Evolutionary conservation across 1,284 basidiomycete species (phyloP), one percentile per base, ranked within the genome.

Genomic region (Coniferiporia weirii): DNA sequence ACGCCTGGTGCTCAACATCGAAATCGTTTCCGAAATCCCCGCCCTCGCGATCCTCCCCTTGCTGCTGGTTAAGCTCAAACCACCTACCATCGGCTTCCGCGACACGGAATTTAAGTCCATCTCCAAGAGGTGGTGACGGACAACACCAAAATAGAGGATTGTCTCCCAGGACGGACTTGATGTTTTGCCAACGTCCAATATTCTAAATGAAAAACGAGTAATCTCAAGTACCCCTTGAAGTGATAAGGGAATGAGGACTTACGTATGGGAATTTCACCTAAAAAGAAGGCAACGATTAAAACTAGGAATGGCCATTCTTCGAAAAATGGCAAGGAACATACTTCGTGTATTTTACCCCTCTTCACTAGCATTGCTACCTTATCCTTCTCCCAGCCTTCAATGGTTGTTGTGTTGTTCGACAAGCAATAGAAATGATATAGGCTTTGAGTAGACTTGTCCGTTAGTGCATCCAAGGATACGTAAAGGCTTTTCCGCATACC

Each of bases 311-410:
- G 10, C 54, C 35, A 13, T 17, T 13, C 35, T 47, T 27, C 46
- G 46, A 56, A 56, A 57, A 8, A 47, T 45, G 48, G 5, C 46
- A 32, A 7, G 68, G 27, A 27, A 27, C 78, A 27, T 63, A 90
- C 89, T 73, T 94, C 90, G 55, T 80, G 82, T 62, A 98, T 89
- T 72, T 90, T 91, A 1, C 95, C 96, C 61, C 89, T 76, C 12
- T 91, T 82, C 49, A 94, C 84, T 65, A 98, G 80, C 0, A 85
- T 91, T 4, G 92, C 88, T 0, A 87, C 93, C 71, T 91, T 94
- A 69, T 99, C 95, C 75, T 98, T 98, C 71, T 99, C 97, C 92
- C 93, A 97, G 0, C 91, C 86, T 75, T 99, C 96, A 59, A 99
- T 97, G 0, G 96, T 98, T 0, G 96, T 99, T 10, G 88, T 88